Evolutionary conservation across 169 alveolate species (phyloP), one percentile per base, ranked within the genome.

Genomic region (Plasmodium knowlesi): DNA sequence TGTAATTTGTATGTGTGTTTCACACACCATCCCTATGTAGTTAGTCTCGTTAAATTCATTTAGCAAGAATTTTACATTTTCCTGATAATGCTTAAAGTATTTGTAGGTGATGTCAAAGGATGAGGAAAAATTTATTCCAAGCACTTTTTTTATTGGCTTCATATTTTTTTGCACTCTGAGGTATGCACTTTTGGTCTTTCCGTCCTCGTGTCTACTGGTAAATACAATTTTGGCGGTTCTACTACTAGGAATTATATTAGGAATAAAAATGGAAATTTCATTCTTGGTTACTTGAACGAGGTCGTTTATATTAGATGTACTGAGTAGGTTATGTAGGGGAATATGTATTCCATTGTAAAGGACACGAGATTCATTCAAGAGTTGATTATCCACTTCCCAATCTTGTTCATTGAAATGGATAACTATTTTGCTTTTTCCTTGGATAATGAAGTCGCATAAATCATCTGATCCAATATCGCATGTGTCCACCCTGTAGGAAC

Each of bases 21-120:
- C 81, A 50, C 93, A 85, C 22, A 85, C 78, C 78, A 85, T 73
- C 22, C 93, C 93, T 12, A 85, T 50, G 39, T 85, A 85, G 14
- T 73, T 46, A 0, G 93, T 85, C 41, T 85, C 93, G 37, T 32
- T 22, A 85, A 85, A 85, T 30, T 85, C 85, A 12, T 85, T 85
- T 22, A 85, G 14, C 22, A 85, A 10, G 57, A 72, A 85, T 46
- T 50, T 85, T 8, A 46, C 41, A 12, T 53, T 85, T 25, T 85
- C 85, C 22, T 85, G 25, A 32, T 85, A 28, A 53, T 50, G 61
- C 54, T 73, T 85, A 46, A 46, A 85, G 53, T 85, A 85, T 50
- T 74, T 85, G 61, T 85, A 85, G 57, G 34, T 19, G 19, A 85
- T 74, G 19, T 85, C 93, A 53, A 85, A 85, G 22, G 30, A 50